Percentiles rank a stretch among this genome's conserved stretches.
phyloP scores from a whole-genome alignment of 2,329 filamentous ascomycete genomes.

The Sporothrix globosa region DNA sequence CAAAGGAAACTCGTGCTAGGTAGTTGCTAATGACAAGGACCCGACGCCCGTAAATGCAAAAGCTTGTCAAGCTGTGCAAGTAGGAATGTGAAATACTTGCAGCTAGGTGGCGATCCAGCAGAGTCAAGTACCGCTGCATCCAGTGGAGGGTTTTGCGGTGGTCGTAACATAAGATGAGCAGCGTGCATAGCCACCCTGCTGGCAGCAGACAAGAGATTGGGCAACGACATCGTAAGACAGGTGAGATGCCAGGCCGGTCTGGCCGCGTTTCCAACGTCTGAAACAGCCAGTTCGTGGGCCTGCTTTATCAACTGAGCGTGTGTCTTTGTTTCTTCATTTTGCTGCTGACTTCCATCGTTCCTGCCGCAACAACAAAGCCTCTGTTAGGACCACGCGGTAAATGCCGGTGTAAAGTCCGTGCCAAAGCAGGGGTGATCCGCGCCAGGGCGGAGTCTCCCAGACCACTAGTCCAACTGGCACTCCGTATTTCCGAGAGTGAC shows the following conservation, averaged over 20 bases:
- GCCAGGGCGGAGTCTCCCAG: conserved; percentile 10
- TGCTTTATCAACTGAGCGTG: background rate
- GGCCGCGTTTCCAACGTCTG: background rate
- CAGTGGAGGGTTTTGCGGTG: background rate
- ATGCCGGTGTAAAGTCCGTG: conserved; percentile 25
- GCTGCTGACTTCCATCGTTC: background rate
- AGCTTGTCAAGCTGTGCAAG: background rate
- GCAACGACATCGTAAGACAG: background rate
- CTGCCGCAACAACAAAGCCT: background rate
- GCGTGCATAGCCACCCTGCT: conserved; percentile 6
- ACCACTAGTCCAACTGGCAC: background rate
- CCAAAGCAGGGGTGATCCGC: conserved; percentile 2
- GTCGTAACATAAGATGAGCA: conserved; percentile 8
- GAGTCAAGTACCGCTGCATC: conserved; percentile 8
- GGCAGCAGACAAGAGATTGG: background rate
- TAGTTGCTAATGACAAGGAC: background rate
- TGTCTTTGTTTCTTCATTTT: background rate
- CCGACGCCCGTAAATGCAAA: background rate
- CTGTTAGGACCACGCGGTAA: conserved; percentile 18
- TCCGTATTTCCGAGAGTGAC: conserved; percentile 19
- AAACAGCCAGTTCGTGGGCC: background rate
- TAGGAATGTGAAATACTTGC: background rate
- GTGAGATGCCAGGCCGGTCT: background rate
- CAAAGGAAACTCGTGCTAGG: background rate
- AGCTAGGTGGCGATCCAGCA: conserved; percentile 5